Conservation (phyloP, 1,139 yeast species). For the Nakaseomyces bracarensis region DNA sequence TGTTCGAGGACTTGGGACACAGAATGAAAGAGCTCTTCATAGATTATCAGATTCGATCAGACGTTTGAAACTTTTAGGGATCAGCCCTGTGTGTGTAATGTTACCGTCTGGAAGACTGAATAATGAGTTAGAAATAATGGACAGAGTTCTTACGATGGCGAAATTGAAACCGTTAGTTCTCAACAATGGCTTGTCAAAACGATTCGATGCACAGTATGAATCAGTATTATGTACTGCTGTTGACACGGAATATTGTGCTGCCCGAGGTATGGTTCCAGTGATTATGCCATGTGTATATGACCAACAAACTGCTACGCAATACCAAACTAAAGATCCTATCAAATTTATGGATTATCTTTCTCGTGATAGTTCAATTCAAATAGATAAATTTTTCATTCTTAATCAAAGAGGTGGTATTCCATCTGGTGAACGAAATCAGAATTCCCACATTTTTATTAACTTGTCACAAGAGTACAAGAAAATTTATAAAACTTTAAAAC, state of each 20-base stretch:
- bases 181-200: conserved; percentile 16
- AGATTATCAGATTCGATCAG: conserved; percentile 20
- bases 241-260: conserved; percentile 9
- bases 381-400: conserved; percentile 74
- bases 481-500: conserved; percentile 32
- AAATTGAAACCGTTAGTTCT: conserved; percentile 22
- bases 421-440: conserved; percentile 66
- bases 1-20: conserved; percentile 20
- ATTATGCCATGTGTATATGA: conserved; percentile 25
- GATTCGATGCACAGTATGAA: conserved; percentile 13
- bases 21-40: conserved; percentile 12
- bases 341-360: conserved; percentile 21
- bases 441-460: conserved; percentile 84
- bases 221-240: conserved; percentile 15
- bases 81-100: conserved; percentile 27
- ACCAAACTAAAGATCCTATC: conserved; percentile 15
- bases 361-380: conserved; percentile 36
- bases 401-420: conserved; percentile 89
- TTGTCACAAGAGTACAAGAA: conserved; percentile 71
- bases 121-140: conserved; percentile 22
- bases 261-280: conserved; percentile 14
- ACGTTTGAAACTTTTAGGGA: conserved; percentile 25
- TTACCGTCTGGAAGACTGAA: conserved; percentile 21
- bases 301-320: conserved; percentile 20
- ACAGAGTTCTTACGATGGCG: conserved; percentile 19